Percentiles rank a stretch among this genome's conserved stretches.
Evolutionary conservation across 2,329 filamentous ascomycete genomes (phyloP).

Genomic region (Ampelomyces quisqualis): DNA sequence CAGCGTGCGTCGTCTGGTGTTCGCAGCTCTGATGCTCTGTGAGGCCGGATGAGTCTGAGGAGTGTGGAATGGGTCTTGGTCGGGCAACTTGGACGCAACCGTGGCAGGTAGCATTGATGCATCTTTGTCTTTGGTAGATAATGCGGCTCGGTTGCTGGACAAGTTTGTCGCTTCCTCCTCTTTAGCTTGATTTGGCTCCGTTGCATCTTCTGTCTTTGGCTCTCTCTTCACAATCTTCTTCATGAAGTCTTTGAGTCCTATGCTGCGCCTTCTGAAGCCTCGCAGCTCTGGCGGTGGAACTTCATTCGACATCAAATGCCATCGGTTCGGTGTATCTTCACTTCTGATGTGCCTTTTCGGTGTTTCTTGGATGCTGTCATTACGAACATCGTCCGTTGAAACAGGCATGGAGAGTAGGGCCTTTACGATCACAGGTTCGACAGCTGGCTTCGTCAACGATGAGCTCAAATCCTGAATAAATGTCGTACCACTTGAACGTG

Average conservation of each 20-base stretch:
- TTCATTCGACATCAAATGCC: slow-evolving; percentile 24
- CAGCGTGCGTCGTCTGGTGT: not conserved
- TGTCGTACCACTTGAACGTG: slow-evolving; percentile 36
- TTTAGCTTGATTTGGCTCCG: slow-evolving; percentile 6
- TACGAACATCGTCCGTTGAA: slow-evolving; percentile 6
- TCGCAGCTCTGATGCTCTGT: not conserved
- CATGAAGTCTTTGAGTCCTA: slow-evolving; percentile 31
- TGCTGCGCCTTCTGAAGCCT: slow-evolving; percentile 20
- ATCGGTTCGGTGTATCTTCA: slow-evolving; percentile 16
- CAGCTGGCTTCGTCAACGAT: slow-evolving; percentile 14
- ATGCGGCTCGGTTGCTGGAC: not conserved
- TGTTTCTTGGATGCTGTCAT: slow-evolving; percentile 21
- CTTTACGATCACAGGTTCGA: slow-evolving; percentile 15
- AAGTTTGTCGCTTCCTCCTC: not conserved
- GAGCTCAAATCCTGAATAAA: slow-evolving; percentile 30
- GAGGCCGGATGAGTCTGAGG: not conserved
- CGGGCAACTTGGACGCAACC: not conserved
- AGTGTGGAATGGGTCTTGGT: not conserved
- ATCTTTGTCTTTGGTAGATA: slow-evolving; percentile 9
- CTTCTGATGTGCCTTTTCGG: slow-evolving; percentile 17
- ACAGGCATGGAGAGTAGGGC: slow-evolving; percentile 7
- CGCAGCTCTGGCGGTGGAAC: slow-evolving; percentile 24
- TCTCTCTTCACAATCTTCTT: slow-evolving; percentile 32
- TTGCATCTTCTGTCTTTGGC: slow-evolving; percentile 6
- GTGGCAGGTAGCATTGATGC: not conserved